Conservation (phyloP, 2,329 filamentous ascomycete species). For the Pseudogymnoascus sp. region DNA sequence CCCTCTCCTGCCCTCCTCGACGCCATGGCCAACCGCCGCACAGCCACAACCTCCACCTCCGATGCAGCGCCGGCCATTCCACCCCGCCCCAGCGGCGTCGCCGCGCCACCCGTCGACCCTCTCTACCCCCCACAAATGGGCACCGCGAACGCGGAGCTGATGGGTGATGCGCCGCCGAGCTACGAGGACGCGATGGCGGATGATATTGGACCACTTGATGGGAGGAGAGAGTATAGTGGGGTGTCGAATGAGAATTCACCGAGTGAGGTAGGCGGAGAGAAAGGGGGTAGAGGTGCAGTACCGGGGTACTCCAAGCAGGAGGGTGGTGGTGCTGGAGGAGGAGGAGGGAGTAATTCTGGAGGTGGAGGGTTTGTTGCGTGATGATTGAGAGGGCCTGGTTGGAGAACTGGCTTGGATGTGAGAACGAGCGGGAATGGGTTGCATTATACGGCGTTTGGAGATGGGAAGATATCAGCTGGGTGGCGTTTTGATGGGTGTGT, state of each 20-base stretch:
- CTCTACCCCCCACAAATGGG: conserved; percentile 54
- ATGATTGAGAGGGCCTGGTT: not conserved
- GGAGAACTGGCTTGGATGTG: no score
- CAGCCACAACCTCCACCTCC: not conserved
- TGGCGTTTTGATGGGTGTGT: not conserved
- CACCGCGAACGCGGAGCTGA: conserved; percentile 35
- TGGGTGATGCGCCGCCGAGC: conserved; percentile 81
- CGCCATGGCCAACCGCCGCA: conserved; percentile 40
- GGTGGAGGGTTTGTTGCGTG: not conserved
- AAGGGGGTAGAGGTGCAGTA: not conserved
- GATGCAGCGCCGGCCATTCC: conserved; percentile 7
- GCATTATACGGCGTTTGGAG: not conserved
- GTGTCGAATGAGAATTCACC: conserved; percentile 55
- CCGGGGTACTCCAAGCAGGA: not conserved
- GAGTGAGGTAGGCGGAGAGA: conserved; percentile 34
- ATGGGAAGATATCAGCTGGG: conserved; percentile 1
- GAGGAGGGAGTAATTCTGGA: not conserved
- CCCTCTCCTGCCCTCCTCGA: conserved; percentile 71
- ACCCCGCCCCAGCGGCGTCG: conserved; percentile 24
- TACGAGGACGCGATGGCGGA: conserved; percentile 91
- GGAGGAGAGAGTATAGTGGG: conserved; percentile 61
- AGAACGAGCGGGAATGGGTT: not conserved
- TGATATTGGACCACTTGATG: conserved; percentile 62
- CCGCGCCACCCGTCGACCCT: conserved; percentile 37
- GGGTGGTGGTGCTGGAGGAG: not conserved